Base-by-base conservation (phyloP, 2,329 filamentous ascomycete genomes). In the Epicoccum nigrum region DNA sequence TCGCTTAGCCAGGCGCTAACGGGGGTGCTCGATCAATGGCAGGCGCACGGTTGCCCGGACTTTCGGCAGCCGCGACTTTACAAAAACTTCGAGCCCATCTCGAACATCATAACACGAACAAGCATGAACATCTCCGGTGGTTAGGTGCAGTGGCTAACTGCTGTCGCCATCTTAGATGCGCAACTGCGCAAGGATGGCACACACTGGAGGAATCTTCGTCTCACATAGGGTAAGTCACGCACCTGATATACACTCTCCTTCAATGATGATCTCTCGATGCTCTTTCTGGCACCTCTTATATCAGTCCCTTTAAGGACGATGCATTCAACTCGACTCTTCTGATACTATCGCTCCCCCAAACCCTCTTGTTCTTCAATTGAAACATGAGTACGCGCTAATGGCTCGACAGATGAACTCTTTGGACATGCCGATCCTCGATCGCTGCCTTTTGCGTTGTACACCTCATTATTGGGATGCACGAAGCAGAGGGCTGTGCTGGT, bases 221-320 rank as follows among this genome's bases (percentile, higher is more conserved):
- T 4, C 5, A 32, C 19, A 47, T 4, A 41, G 1, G 32, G 49
- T 52, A 52, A 32, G 49, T 44, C 23, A 9, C 16, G 20, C n/a
- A 23, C 21, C 3, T 15, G 2, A 15, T 21, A 27, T 17, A 17
- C 9, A 13, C 25, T 15, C 34, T 19, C 13, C 43, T 47, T 55
- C 43, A 63, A 58, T 58, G 63, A 63, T 62, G 61, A 64, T 46
- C 43, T 48, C 45, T 56, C 56, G 51, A 59, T 60, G 56, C 52
- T 52, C 50, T 65, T 64, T 60, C 90, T 96, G 91, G 91, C 92
- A 96, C 91, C 92, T 96, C 92, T 96, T 94, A 56, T 59, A 59
- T 65, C 62, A 65, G 86, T 81, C 57, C 59, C 57, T 60, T 58
- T 60, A 54, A 54, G 58, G 62, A 55, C 51, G 59, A 71, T 73